Evolutionary conservation across 2,329 filamentous ascomycete species (phyloP).

Genomic region (Trichophyton schoenleinii): DNA sequence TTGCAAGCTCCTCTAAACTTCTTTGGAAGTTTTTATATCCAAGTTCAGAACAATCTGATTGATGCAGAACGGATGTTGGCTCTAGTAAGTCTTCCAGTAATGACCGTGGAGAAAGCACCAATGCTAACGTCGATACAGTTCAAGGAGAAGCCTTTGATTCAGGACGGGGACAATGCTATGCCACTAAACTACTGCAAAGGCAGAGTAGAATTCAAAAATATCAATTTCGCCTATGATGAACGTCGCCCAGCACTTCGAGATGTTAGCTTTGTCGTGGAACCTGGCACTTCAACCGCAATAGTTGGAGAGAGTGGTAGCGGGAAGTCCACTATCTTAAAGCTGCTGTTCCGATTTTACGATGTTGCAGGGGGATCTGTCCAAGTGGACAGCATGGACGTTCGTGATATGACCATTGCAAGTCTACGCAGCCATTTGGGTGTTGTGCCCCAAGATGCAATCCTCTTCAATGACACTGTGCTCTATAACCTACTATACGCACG

Average conservation of each 20-base stretch:
- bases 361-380: constrained; percentile 52
- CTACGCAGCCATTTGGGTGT: constrained; percentile 56
- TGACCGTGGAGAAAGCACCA: too few species aligned
- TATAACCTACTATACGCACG: constrained; percentile 53
- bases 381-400: constrained; percentile 50
- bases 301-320: constrained; percentile 48
- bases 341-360: constrained; percentile 57
- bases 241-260: neutral
- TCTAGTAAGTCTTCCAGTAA: constrained; percentile 29
- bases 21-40: constrained; percentile 48
- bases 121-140: neutral
- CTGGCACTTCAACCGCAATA: constrained; percentile 43
- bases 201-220: neutral
- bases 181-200: neutral
- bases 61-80: constrained; percentile 47
- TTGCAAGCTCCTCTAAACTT: constrained; percentile 59
- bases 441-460: constrained; percentile 60
- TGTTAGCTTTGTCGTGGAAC: constrained; percentile 10
- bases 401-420: constrained; percentile 44
- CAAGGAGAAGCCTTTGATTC: neutral
- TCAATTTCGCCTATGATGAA: neutral
- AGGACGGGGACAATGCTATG: neutral
- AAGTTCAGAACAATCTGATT: constrained; percentile 45
- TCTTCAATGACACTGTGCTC: constrained; percentile 56
- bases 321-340: constrained; percentile 55